Percentiles rank a stretch among this genome's conserved stretches.
These are phyloP conservation scores for Alternaria consortialis DNA, from an alignment of 2,329 filamentous ascomycete species.

Conservation along the genomic window DNA sequence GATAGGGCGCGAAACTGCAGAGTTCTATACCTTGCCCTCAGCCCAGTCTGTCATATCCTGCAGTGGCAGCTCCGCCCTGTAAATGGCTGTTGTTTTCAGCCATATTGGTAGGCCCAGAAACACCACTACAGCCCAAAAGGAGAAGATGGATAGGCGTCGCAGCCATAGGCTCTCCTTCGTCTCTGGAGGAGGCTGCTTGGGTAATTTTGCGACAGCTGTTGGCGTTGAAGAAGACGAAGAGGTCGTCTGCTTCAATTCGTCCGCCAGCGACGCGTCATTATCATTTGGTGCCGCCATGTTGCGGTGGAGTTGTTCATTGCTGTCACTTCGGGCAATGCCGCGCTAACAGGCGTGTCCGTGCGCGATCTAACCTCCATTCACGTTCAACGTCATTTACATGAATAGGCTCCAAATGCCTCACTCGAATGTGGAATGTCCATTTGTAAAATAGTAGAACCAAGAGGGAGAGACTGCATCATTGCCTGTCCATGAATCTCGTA, in stretches of 20 bases:
- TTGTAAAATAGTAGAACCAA: no score
- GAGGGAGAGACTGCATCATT: no score
- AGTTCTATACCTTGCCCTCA: conserved; percentile 75
- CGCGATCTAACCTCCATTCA: conserved; percentile 8
- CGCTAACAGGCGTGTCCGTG: conserved; percentile 20
- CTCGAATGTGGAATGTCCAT: no score
- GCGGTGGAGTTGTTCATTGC: conserved; percentile 28
- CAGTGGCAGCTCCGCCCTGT: conserved; percentile 83
- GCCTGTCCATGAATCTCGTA: no score
- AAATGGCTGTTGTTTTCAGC: conserved; percentile 94
- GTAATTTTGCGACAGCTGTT: conserved; percentile 10
- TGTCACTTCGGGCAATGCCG: conserved; percentile 23
- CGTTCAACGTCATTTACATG: neutral
- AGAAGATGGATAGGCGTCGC: conserved; percentile 78
- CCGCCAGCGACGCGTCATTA: conserved; percentile 33
- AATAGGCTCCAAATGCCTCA: no score
- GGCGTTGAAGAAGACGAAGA: conserved; percentile 3
- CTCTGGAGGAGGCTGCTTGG: conserved; percentile 74
- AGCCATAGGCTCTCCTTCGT: conserved; percentile 72
- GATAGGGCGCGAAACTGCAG: neutral
- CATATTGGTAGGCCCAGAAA: conserved; percentile 90
- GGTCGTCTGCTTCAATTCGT: conserved; percentile 11
- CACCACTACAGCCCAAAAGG: conserved; percentile 90
- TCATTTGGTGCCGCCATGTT: conserved; percentile 38
- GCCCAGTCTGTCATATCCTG: conserved; percentile 91